phyloP scores from a whole-genome alignment of 805 yeast genomes.

The Candida peoriensis region DNA sequence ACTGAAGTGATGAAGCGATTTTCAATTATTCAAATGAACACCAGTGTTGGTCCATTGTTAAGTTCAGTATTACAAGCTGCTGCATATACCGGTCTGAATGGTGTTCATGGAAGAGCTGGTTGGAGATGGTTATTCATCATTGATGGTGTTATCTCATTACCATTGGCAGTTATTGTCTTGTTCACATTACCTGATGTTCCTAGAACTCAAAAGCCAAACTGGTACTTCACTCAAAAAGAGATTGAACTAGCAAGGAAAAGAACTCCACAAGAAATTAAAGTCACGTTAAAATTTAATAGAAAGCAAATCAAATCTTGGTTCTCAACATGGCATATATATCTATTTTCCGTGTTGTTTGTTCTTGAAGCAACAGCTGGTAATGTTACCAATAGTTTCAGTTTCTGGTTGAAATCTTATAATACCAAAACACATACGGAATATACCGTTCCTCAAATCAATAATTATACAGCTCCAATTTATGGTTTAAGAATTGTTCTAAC shows the following conservation, averaged over 20 bases:
- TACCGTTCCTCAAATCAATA: slow-evolving; percentile 8
- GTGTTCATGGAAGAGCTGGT: slow-evolving; percentile 55
- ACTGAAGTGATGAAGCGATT: slow-evolving; percentile 47
- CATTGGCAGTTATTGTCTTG: slow-evolving; percentile 49
- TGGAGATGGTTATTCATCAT: slow-evolving; percentile 80
- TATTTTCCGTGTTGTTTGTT: slow-evolving; percentile 3
- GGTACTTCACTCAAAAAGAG: slow-evolving; percentile 5
- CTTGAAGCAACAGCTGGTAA: slow-evolving; percentile 5
- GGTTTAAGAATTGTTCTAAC: slow-evolving; percentile 6
- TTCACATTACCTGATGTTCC: slow-evolving; percentile 60
- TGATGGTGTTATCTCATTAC: slow-evolving; percentile 63
- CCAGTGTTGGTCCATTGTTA: slow-evolving; percentile 47
- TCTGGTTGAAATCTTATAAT: slow-evolving; percentile 9
- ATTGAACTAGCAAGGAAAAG: slow-evolving; percentile 3
- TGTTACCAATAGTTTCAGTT: slow-evolving; percentile 2
- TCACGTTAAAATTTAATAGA: slow-evolving; percentile 1
- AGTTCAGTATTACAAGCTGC: slow-evolving; percentile 21
- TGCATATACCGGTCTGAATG: slow-evolving; percentile 15
- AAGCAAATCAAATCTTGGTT: slow-evolving; percentile 5
- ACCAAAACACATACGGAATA: not conserved
- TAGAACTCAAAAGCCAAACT: slow-evolving; percentile 28
- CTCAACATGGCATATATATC: slow-evolving; percentile 7
- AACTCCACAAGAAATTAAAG: slow-evolving; percentile 6
- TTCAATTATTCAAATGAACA: slow-evolving; percentile 49
- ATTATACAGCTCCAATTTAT: slow-evolving; percentile 4